Conservation (phyloP, 2,329 filamentous ascomycete genomes). For the Aspergillus jensenii region DNA sequence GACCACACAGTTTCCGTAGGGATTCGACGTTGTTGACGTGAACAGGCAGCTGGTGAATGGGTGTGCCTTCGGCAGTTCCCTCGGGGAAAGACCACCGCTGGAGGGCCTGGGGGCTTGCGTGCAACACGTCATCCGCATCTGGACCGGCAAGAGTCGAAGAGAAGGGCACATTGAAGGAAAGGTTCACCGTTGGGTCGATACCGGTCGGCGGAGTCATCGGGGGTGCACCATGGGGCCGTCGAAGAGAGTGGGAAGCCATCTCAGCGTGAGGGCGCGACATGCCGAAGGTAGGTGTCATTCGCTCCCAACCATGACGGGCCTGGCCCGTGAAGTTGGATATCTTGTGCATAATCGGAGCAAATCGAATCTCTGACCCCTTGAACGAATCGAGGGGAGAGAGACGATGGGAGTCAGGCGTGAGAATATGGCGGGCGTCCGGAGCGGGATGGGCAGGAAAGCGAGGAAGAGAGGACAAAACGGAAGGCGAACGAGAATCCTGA, state of each 20-base stretch:
- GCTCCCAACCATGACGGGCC: constrained; percentile 67
- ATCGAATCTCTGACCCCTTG: constrained; percentile 37
- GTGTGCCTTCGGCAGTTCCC: constrained; percentile 78
- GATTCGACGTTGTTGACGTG: constrained; percentile 83
- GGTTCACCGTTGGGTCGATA: constrained; percentile 77
- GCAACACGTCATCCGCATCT: constrained; percentile 90
- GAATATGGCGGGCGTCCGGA: constrained; percentile 19
- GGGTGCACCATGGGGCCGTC: constrained; percentile 52
- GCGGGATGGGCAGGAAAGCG: constrained; percentile 10
- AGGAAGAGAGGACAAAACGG: constrained; percentile 7
- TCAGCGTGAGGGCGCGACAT: constrained; percentile 62
- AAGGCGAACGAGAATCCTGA: constrained; percentile 6
- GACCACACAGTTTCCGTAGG: constrained; percentile 75
- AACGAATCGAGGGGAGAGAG: constrained; percentile 34
- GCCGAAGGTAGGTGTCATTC: constrained; percentile 65
- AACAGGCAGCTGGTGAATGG: constrained; percentile 86
- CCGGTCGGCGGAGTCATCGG: constrained; percentile 66
- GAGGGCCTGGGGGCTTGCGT: constrained; percentile 83
- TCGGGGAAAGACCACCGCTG: constrained; percentile 92
- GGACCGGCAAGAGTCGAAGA: constrained; percentile 88
- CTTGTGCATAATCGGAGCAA: constrained; percentile 58
- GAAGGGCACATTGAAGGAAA: constrained; percentile 97
- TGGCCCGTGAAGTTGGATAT: constrained; percentile 67
- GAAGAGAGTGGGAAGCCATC: constrained; percentile 54
- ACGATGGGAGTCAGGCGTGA: constrained; percentile 19